Evolutionary conservation across 1,139 yeast genomes (phyloP).

Genomic region (Trichomonascaceae sp.): DNA sequence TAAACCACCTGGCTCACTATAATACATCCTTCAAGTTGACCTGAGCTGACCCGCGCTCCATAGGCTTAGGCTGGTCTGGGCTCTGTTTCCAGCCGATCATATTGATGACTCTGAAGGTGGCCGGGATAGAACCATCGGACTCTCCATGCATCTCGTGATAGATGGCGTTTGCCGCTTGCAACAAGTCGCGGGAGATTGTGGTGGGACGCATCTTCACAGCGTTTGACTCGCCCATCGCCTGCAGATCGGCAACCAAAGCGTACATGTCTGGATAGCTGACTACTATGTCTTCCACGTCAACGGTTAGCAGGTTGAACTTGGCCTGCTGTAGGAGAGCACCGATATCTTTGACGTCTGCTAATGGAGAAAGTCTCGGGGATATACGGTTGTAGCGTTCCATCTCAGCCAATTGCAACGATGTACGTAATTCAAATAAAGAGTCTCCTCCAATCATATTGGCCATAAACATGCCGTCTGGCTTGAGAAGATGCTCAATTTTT

Average conservation of each 20-base stretch:
- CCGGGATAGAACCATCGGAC: constrained; percentile 32
- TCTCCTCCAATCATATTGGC: constrained; percentile 83
- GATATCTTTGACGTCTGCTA: constrained; percentile 66
- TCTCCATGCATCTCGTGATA: constrained; percentile 64
- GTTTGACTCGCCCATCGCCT: constrained; percentile 77
- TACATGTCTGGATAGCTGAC: constrained; percentile 71
- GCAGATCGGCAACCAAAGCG: constrained; percentile 56
- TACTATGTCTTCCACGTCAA: constrained; percentile 73
- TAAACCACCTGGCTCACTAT: too few species aligned
- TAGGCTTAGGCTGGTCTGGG: constrained; percentile 54
- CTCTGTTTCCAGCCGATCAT: constrained; percentile 88
- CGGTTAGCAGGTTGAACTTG: constrained; percentile 66
- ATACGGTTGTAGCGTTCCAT: constrained; percentile 68
- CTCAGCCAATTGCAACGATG: constrained; percentile 72
- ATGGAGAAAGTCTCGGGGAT: constrained; percentile 69
- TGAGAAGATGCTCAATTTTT: constrained; percentile 46
- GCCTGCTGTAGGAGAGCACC: constrained; percentile 63
- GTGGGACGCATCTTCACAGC: constrained; percentile 48
- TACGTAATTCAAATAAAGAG: constrained; percentile 66
- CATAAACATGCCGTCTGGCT: constrained; percentile 74
- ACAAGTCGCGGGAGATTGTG: constrained; percentile 46
- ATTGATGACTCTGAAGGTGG: constrained; percentile 60
- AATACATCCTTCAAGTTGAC: constrained; percentile 54
- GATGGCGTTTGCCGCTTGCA: constrained; percentile 65
- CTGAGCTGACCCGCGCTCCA: constrained; percentile 59